These are phyloP conservation scores for Schizophyllum amplum DNA, from an alignment of 1,284 basidiomycete species.

Conservation along the genomic window DNA sequence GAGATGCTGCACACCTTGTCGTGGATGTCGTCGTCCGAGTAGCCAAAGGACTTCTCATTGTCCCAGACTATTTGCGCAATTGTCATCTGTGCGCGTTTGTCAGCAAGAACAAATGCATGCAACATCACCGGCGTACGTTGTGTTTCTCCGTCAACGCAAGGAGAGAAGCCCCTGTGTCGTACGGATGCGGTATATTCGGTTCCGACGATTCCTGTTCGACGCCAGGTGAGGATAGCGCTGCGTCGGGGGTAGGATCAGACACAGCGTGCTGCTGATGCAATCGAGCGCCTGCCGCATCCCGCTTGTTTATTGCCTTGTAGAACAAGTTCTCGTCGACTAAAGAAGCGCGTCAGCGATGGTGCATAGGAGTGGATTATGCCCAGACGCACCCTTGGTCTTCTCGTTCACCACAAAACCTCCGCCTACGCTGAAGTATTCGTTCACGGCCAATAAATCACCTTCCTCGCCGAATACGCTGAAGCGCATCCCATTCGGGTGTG, in stretches of 20 bases:
- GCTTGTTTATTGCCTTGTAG: conserved; percentile 92
- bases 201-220: conserved; percentile 15
- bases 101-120: conserved; percentile 2
- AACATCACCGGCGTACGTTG: conserved; percentile 61
- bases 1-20: conserved; percentile 43
- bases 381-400: conserved; percentile 70
- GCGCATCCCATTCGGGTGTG: conserved; percentile 86
- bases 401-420: conserved; percentile 91
- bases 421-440: conserved; percentile 91
- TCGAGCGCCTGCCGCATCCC: conserved; percentile 69
- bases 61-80: conserved; percentile 95
- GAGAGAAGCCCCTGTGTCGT: conserved; percentile 73
- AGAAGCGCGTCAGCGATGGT: conserved; percentile 1
- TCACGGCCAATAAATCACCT: conserved; percentile 87
- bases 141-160: conserved; percentile 74
- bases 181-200: conserved; percentile 73
- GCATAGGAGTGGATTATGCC: no score
- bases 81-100: conserved; percentile 52
- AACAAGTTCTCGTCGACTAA: conserved; percentile 89
- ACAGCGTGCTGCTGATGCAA: conserved; percentile 59
- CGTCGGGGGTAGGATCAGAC: conserved; percentile 3
- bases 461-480: conserved; percentile 80
- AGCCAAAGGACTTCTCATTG: conserved; percentile 81
- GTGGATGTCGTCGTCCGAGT: conserved; percentile 70
- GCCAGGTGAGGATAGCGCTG: conserved; percentile 11